phyloP scores from a whole-genome alignment of 2,329 filamentous ascomycete genomes.

The Immersiporthe knoxdaviesiana region DNA sequence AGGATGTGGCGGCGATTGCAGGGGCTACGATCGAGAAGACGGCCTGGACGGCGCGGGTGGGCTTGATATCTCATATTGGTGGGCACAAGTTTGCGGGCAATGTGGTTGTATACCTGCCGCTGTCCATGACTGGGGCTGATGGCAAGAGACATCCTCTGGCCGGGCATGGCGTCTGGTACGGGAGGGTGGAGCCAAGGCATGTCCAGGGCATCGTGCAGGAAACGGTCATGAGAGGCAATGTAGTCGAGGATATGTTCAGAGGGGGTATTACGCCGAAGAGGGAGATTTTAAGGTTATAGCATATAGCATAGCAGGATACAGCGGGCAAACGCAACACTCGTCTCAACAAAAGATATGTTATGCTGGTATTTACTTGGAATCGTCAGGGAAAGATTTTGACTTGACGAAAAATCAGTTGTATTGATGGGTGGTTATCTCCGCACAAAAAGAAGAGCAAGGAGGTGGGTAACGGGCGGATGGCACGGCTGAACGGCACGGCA shows the following conservation, averaged over 20 bases:
- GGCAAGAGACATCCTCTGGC: slow-evolving; percentile 60
- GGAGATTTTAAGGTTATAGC: slow-evolving; percentile 54
- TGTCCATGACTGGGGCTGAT: slow-evolving; percentile 44
- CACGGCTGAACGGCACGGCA: neutral
- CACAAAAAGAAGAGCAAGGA: too few species aligned
- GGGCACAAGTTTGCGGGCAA: slow-evolving; percentile 88
- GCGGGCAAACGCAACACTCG: neutral
- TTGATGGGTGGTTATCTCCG: neutral
- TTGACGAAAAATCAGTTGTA: too few species aligned
- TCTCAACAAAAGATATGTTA: neutral
- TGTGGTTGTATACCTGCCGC: slow-evolving; percentile 79
- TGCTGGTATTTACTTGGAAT: neutral
- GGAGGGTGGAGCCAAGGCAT: slow-evolving; percentile 73
- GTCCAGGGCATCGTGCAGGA: slow-evolving; percentile 76
- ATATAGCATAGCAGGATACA: slow-evolving; percentile 2
- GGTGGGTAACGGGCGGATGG: neutral
- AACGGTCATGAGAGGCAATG: slow-evolving; percentile 67
- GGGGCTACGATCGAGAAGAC: slow-evolving; percentile 29
- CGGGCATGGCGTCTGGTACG: slow-evolving; percentile 81
- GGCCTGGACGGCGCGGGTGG: slow-evolving; percentile 59
- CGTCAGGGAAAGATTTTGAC: neutral
- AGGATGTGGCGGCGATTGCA: slow-evolving; percentile 32
- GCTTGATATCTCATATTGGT: slow-evolving; percentile 76
- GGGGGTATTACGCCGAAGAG: slow-evolving; percentile 65
- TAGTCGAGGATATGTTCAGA: slow-evolving; percentile 73